These are phyloP conservation scores for Crithidia bombi DNA, from an alignment of 208 protist genomes.

Conservation along the genomic window DNA sequence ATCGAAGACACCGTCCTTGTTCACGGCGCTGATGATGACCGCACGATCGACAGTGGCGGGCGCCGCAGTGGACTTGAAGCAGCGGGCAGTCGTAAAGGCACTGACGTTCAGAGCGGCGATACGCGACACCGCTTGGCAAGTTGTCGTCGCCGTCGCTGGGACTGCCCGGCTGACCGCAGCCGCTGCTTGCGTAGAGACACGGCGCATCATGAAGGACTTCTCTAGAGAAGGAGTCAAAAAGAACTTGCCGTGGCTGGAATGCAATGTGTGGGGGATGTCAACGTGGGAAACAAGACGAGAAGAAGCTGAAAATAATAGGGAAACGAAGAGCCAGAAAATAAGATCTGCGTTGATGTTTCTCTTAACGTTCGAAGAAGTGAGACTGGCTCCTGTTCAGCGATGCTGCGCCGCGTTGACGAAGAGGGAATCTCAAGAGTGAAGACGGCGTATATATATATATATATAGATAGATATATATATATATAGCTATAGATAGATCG, in stretches of 20 bases:
- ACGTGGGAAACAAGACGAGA: neutral
- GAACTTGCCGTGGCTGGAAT: neutral
- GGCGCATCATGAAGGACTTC: slow-evolving; percentile 39
- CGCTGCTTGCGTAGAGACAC: slow-evolving; percentile 26
- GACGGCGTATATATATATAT: neutral
- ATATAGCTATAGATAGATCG: slow-evolving; percentile 13
- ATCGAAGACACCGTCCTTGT: slow-evolving; percentile 56
- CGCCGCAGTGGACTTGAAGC: slow-evolving; percentile 2
- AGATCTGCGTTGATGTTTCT: neutral
- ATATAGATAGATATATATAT: slow-evolving; percentile 3
- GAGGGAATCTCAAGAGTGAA: neutral
- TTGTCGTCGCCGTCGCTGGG: neutral
- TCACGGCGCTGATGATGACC: slow-evolving; percentile 39
- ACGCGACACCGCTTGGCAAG: neutral
- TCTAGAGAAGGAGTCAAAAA: slow-evolving; percentile 21
- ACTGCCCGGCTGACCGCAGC: neutral
- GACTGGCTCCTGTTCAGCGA: too few species aligned
- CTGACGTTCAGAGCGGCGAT: neutral
- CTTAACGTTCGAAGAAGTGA: too few species aligned
- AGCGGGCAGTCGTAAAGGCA: neutral
- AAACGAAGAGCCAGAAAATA: neutral
- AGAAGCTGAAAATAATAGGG: neutral
- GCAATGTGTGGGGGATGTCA: neutral
- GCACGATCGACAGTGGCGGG: slow-evolving; percentile 25
- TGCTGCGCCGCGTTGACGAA: too few species aligned